Evolutionary conservation across 768 basidiomycete genomes (phyloP), one percentile per base, ranked within the genome.

Genomic region (Suillus hirtellus): DNA sequence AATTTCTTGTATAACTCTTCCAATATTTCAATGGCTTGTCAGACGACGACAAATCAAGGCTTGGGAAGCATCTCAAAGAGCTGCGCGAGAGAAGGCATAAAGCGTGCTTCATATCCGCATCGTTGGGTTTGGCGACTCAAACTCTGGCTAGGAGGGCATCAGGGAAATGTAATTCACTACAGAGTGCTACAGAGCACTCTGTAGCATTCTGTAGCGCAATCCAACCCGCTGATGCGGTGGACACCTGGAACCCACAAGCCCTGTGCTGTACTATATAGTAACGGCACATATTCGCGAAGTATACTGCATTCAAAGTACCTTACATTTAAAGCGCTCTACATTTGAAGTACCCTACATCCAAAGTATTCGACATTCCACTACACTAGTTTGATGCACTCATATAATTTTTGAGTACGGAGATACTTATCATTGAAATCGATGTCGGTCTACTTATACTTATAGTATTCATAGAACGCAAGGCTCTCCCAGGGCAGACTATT

Each of bases 1-100:
- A 4, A 70, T 89, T 21, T 88, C 88, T 3, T 83, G 82, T 67
- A 71, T 84, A 35, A 83, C 85, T 3, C 73, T 89, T 1, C 75
- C 81, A 4, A 58, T 85, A 12, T 76, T 88, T 61, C 84, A 87
- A 67, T 83, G 79, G 78, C 64, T 71, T 44, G 68, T 60, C 42
- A 73, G 81, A 46, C 62, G 71, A 24, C 70, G 65, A 53, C 60
- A 76, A 19, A 64, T 78, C 3, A 61, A 31, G 43, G 69, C 61
- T 27, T 72, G 68, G 69, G 46, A 61, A 42, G 27, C 24, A 24
- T 31, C 37, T 19, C 55, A 61, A 42, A 42, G 17, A 17, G 56
- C 40, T 58, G 24, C 56, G 1, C 56, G 56, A 42, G 56, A 31
- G 56, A 58, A 58, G 27, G 56, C 40, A 12, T 58, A 8, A 19